phyloP scores from a whole-genome alignment of 352 stramenopile species.

The Elongisporangium undulatum region DNA sequence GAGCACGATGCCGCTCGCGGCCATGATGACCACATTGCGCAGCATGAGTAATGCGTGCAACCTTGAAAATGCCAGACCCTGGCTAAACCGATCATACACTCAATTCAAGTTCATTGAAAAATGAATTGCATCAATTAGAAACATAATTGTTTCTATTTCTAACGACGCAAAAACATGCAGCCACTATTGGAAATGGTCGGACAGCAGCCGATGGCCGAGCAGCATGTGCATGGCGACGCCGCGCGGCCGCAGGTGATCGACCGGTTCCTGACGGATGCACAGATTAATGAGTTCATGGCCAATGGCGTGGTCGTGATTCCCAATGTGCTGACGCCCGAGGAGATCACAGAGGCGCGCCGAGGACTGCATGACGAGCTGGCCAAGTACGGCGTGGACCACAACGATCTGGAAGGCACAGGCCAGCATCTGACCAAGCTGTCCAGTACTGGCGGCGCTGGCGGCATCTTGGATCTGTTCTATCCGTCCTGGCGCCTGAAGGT shows the following conservation, averaged over 20 bases:
- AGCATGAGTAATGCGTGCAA: constrained; percentile 64
- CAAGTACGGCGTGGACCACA: constrained; percentile 68
- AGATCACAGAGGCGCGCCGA: constrained; percentile 45
- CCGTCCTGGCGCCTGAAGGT: constrained; percentile 81
- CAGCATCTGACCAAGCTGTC: constrained; percentile 77
- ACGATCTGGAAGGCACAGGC: constrained; percentile 58
- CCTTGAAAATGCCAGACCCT: neutral
- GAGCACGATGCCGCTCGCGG: constrained; percentile 89
- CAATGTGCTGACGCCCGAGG: constrained; percentile 53
- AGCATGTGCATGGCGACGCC: constrained; percentile 5
- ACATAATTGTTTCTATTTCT: constrained; percentile 2
- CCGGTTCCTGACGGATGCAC: constrained; percentile 36
- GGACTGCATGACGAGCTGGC: constrained; percentile 62
- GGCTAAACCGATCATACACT: neutral
- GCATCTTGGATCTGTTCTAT: constrained; percentile 89
- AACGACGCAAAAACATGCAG: neutral
- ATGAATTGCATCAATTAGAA: neutral
- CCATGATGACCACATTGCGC: constrained; percentile 91
- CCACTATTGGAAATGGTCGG: neutral
- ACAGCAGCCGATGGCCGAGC: neutral
- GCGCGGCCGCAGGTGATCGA: constrained; percentile 13
- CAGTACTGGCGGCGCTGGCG: constrained; percentile 82
- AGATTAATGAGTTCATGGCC: constrained; percentile 60
- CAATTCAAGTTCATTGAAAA: constrained; percentile 1
- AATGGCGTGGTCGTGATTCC: constrained; percentile 73